Evolutionary conservation across 768 basidiomycete species (phyloP).

Genomic region (Lactarius trivialis): DNA sequence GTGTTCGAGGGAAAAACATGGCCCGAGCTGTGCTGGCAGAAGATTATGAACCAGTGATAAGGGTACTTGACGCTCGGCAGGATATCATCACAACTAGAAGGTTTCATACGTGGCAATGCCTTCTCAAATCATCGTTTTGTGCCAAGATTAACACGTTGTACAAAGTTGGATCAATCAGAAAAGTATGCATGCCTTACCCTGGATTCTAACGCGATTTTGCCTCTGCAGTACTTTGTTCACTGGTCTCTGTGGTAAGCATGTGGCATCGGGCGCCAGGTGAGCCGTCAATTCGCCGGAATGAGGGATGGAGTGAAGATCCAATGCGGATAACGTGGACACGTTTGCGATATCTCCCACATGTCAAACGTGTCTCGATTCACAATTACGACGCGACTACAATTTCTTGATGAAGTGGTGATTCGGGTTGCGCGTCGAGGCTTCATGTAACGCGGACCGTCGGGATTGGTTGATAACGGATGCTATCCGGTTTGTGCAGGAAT

Average conservation of each 20-base stretch:
- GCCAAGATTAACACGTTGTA: background rate
- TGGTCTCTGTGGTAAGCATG: background rate
- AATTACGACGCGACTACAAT: background rate
- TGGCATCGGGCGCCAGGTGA: background rate
- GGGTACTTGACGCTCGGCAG: background rate
- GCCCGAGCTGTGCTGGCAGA: background rate
- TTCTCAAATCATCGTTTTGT: background rate
- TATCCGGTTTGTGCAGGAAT: background rate
- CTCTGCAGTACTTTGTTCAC: background rate
- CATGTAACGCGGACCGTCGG: background rate
- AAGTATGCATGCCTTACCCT: background rate
- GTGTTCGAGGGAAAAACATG: background rate
- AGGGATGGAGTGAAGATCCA: background rate
- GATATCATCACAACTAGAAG: background rate
- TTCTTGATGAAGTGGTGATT: background rate
- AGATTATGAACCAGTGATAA: background rate
- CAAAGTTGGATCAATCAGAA: background rate
- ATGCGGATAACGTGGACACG: background rate
- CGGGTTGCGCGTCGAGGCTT: background rate
- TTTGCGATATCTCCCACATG: background rate
- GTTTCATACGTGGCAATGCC: background rate
- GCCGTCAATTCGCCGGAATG: background rate
- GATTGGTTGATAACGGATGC: slow-evolving; percentile 9
- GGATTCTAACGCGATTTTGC: background rate
- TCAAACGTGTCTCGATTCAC: slow-evolving; percentile 9